phyloP scores from a whole-genome alignment of 345 rosid species.

The Eucalyptus microcorys region DNA sequence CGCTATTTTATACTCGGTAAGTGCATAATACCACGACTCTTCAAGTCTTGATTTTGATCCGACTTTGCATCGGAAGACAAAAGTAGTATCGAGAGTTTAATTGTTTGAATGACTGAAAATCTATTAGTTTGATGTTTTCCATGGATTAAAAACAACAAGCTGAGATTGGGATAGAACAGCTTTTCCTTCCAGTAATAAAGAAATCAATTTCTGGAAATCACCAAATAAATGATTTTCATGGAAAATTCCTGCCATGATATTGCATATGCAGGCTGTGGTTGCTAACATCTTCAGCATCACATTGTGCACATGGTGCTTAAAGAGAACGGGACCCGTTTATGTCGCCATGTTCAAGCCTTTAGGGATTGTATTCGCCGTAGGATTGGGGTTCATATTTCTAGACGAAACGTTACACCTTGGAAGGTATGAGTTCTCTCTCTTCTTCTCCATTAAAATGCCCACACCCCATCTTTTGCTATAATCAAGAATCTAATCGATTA shows the following conservation, averaged over 20 bases:
- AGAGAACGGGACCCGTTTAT: not conserved
- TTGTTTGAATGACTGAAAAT: not conserved
- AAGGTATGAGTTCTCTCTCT: not conserved
- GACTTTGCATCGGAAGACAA: not conserved
- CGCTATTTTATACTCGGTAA: constrained; percentile 29
- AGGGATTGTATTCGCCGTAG: not conserved
- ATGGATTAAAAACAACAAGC: not conserved
- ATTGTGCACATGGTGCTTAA: not conserved
- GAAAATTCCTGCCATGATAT: not conserved
- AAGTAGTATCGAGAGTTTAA: not conserved
- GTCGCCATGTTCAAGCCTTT: not conserved
- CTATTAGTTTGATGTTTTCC: not conserved
- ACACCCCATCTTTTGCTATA: not conserved
- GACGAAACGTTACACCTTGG: not conserved
- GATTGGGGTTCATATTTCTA: not conserved
- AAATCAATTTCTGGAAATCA: not conserved
- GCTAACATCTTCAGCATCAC: not conserved
- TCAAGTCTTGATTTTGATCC: not conserved
- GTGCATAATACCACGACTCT: not conserved
- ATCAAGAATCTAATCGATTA: not conserved
- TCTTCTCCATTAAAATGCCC: not conserved
- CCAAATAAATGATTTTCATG: not conserved
- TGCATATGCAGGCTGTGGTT: not conserved
- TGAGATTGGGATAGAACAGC: not conserved
- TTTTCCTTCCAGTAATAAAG: not conserved